Percentiles rank a stretch among this genome's conserved stretches.
These are phyloP conservation scores for Rutidosis leptorrhynchoides DNA, from an alignment of 129 eudicot genomes.

Conservation along the genomic window DNA sequence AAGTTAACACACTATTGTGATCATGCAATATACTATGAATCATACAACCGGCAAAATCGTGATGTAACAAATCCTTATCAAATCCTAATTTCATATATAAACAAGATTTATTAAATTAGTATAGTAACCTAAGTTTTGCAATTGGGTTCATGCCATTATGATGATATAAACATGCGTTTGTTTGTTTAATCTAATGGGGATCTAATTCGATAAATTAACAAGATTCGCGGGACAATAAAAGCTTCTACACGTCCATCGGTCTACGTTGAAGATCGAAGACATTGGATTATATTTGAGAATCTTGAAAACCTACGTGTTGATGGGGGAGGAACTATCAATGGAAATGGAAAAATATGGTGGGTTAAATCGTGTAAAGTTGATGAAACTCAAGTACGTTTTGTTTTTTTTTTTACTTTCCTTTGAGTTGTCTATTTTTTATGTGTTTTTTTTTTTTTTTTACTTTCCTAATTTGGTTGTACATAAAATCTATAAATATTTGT, in stretches of 20 bases:
- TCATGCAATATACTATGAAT: constrained; percentile 23
- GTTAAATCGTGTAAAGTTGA: constrained; percentile 76
- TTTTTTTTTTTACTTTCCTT: neutral
- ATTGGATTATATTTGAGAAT: constrained; percentile 66
- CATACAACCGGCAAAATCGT: constrained; percentile 16
- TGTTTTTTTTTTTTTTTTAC: neutral
- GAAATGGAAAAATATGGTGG: constrained; percentile 92
- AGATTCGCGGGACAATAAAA: constrained; percentile 71
- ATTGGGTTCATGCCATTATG: constrained; percentile 23
- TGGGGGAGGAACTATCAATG: constrained; percentile 89
- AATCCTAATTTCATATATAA: constrained; percentile 14
- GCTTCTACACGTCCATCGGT: constrained; percentile 52
- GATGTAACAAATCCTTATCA: constrained; percentile 23
- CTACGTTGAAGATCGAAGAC: constrained; percentile 31
- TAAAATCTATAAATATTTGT: neutral
- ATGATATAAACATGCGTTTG: neutral
- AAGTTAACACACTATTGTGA: constrained; percentile 28
- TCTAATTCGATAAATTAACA: neutral
- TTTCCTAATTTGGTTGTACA: neutral
- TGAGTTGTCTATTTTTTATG: neutral
- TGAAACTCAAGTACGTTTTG: constrained; percentile 40
- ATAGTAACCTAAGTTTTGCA: constrained; percentile 34
- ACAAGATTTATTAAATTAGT: constrained; percentile 21
- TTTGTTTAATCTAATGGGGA: neutral
- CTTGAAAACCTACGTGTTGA: constrained; percentile 39